Evolutionary conservation across 1,284 basidiomycete genomes (phyloP), one percentile per base, ranked within the genome.

Genomic region (Melampsora larici-populina): DNA sequence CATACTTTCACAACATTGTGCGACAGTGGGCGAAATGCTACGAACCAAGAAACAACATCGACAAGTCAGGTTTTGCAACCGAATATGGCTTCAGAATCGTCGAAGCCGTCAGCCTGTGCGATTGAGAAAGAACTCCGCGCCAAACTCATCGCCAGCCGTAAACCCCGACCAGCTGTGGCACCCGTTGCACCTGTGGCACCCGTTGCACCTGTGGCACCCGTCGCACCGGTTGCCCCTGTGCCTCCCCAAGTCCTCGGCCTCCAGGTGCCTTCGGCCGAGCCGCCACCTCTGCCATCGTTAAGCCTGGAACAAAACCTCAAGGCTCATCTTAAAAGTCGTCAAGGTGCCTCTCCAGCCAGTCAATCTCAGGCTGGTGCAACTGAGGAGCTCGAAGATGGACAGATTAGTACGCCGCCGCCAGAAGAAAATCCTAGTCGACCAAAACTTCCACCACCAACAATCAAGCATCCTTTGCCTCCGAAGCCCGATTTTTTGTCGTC

Each of bases 331-430:
- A 58, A 58, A 58, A 17, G 9, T 29, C 55, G 55, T n/a, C 55
- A 18, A 24, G 55, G n/a, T n/a, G 55, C n/a, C 7, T 58, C 55
- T 58, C 55, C 55, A 24, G 55, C 18, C 26, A 58, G 26, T n/a
- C 55, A n/a, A n/a, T 58, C 55, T 58, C 55, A 58, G 7, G 55
- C 55, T 58, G 55, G 55, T 29, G 26, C 55, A n/a, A 58, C 21
- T 13, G 55, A 58, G 21, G 55, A 58, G 55, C 55, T 58, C 7
- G 55, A 58, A 29, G 55, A 58, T 29, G 55, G 55, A 24, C 55
- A 58, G 55, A 58, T 58, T 13, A 29, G n/a, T 58, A 58, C 55
- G 55, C 55, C 55, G n/a, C 55, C 55, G 13, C 55, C 55, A n/a
- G 55, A 58, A 24, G 55, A 58, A 29, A 7, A 58, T 24, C 55